Evolutionary conservation across 2,329 filamentous ascomycete genomes (phyloP).

Genomic region (Monosporascus sp.): DNA sequence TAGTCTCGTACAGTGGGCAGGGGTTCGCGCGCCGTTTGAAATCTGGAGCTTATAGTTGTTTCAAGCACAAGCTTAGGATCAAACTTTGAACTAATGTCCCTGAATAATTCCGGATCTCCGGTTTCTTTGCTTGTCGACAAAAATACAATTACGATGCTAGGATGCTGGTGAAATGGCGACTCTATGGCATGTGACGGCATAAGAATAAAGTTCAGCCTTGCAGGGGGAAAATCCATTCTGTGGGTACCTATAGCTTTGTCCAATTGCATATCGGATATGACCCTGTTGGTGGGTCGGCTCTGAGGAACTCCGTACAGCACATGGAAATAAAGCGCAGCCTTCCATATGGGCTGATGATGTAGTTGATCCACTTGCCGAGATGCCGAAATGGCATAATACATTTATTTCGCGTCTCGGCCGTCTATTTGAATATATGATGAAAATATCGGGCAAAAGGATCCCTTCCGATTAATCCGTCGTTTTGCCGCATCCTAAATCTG

Average conservation of each 20-base stretch:
- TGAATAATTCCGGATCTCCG: too few species aligned
- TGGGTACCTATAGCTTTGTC: not conserved
- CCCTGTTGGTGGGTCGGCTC: not conserved
- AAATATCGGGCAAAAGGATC: not conserved
- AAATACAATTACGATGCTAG: too few species aligned
- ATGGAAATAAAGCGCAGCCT: not conserved
- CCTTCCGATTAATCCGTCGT: not conserved
- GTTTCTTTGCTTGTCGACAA: too few species aligned
- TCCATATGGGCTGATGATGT: conserved; percentile 22
- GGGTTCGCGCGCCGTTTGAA: too few species aligned
- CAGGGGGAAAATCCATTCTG: not conserved
- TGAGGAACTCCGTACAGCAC: too few species aligned
- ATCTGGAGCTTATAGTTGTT: too few species aligned
- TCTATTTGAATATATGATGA: not conserved
- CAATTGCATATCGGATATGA: not conserved
- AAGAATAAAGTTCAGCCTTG: not conserved
- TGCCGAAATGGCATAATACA: too few species aligned
- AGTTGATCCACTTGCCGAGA: conserved; percentile 9
- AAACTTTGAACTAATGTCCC: too few species aligned
- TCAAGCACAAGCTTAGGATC: too few species aligned
- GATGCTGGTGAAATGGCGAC: too few species aligned
- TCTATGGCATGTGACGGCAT: too few species aligned
- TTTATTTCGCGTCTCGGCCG: not conserved
- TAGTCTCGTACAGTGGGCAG: too few species aligned
- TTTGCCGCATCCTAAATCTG: not conserved